Evolutionary conservation across 1,284 basidiomycete genomes (phyloP).

Genomic region (Moesziomyces parantarcticus): DNA sequence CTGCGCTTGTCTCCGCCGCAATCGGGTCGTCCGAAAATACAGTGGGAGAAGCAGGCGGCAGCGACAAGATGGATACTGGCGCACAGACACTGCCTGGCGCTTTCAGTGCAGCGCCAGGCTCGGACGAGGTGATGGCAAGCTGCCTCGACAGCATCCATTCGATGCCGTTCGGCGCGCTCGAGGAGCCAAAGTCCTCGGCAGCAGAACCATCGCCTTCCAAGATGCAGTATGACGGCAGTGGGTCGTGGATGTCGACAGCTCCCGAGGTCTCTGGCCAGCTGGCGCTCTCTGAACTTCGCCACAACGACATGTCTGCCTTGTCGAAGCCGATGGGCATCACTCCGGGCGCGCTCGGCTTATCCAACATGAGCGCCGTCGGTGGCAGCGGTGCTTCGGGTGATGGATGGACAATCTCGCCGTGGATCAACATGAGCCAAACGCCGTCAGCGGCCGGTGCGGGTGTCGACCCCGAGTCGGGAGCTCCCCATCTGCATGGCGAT

Average conservation of each 20-base stretch:
- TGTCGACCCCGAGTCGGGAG: slow-evolving; percentile 5
- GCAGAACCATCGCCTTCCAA: not conserved
- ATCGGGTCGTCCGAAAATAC: slow-evolving; percentile 16
- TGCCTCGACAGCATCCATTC: slow-evolving; percentile 47
- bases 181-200: slow-evolving; percentile 3
- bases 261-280: slow-evolving; percentile 25
- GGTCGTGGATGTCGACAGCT: slow-evolving; percentile 27
- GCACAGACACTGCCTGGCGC: no score
- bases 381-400: slow-evolving; percentile 22
- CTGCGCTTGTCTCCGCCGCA: slow-evolving; percentile 11
- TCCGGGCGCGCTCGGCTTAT: slow-evolving; percentile 32
- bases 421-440: slow-evolving; percentile 33
- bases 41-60: not conserved
- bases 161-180: slow-evolving; percentile 5
- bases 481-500: slow-evolving; percentile 9
- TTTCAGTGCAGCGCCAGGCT: not conserved
- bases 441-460: slow-evolving; percentile 17
- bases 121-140: slow-evolving; percentile 32
- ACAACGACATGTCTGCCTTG: slow-evolving; percentile 18
- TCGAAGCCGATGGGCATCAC: slow-evolving; percentile 34
- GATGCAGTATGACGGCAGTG: slow-evolving; percentile 13
- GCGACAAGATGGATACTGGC: not conserved
- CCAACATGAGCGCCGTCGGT: slow-evolving; percentile 7
- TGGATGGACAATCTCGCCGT: slow-evolving; percentile 53
- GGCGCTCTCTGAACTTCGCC: slow-evolving; percentile 24